A percentile compares a stretch with the other conserved stretches of the same genome.
phyloP scores from a whole-genome alignment of 306 rosid species.

The Cucumis melo region DNA sequence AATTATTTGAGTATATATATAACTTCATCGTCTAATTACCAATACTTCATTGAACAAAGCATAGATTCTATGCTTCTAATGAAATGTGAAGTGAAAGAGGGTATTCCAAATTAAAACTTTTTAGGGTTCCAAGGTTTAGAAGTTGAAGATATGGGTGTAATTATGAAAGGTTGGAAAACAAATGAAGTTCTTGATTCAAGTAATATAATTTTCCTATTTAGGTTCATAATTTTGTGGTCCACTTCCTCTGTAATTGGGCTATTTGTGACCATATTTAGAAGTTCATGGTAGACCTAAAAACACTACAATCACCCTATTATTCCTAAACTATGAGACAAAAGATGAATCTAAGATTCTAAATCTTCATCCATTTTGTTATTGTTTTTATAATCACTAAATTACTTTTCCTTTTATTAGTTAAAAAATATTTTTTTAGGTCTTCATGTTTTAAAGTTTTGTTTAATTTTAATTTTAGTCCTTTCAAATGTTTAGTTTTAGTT shows the following conservation, averaged over 20 bases:
- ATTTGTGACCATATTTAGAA: conserved; percentile 12
- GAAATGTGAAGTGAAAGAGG: neutral
- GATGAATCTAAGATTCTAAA: neutral
- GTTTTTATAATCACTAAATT: neutral
- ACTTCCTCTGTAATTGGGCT: conserved; percentile 21
- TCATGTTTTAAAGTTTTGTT: no score
- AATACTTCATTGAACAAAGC: neutral
- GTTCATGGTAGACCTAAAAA: conserved; percentile 14
- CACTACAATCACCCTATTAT: neutral
- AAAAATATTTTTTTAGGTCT: no score
- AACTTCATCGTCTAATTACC: neutral
- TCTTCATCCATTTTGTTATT: neutral
- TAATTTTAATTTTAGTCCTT: no score
- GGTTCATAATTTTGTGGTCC: conserved; percentile 40
- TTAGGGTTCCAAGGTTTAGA: neutral
- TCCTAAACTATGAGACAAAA: neutral
- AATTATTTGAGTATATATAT: neutral
- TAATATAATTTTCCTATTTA: conserved; percentile 16
- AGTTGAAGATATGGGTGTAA: conserved; percentile 30
- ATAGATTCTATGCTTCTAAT: neutral
- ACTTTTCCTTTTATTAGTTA: neutral
- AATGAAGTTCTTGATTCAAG: conserved; percentile 14
- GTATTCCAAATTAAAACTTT: neutral
- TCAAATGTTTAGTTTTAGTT: no score
- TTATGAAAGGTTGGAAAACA: conserved; percentile 26